Evolutionary conservation across 2,329 filamentous ascomycete genomes (phyloP), one percentile per base, ranked within the genome.

Genomic region (Fusarium virguliforme): DNA sequence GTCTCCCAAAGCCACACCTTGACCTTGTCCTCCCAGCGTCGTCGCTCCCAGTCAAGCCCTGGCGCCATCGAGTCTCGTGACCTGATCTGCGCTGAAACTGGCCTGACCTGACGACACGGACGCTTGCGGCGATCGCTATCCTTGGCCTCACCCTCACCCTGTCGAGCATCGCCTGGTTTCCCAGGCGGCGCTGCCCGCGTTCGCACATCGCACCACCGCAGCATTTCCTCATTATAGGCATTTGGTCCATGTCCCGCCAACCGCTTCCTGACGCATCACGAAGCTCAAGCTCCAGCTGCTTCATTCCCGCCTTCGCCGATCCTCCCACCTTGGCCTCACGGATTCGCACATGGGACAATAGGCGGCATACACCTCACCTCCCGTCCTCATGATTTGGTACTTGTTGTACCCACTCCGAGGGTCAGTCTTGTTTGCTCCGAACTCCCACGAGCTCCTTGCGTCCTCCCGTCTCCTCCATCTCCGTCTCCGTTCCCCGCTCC

Each of bases 351-450:
- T 76, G 73, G 68, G 64, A 74, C 46, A 68, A 56, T 75, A 70
- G 67, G 35, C 62, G 54, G 60, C 62, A 51, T 67, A 22, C 41
- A 54, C 55, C 50, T 72, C 50, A 64, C 53, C 74, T 68, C 46
- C 64, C 67, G 68, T 74, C 74, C 78, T 80, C 69, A 89, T 93
- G 91, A 91, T 93, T 82, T 93, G 91, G 91, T 93, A 92, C 83
- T 82, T 94, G 57, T 83, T 94, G 72, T 94, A 92, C 83, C 92
- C 92, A 77, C 85, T 94, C 74, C 87, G 92, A 87, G 91, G 92
- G 91, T 93, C 82, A 81, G 91, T 87, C 37, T 67, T 50, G 65
- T 66, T 61, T 67, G 38, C 62, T 62, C 64, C 57, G 61, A 62
- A 38, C 57, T 60, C 60, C 37, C 55, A 38, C 35, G 54, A 61